Conservation (phyloP, 495 filamentous ascomycete genomes). For the Talaromyces ruber region DNA sequence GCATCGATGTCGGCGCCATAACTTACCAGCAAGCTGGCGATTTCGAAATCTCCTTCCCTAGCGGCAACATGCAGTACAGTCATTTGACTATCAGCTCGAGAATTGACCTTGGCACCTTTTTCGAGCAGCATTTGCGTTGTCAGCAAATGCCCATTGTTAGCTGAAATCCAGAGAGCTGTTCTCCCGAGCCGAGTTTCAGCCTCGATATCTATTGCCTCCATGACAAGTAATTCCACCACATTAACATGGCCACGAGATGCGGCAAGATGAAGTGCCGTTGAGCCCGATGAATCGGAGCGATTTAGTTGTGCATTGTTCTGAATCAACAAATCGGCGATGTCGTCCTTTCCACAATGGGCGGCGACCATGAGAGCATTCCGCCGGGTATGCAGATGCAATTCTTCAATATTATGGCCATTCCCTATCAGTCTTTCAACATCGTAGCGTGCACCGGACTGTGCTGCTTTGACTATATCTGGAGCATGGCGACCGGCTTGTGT, state of each 20-base stretch:
- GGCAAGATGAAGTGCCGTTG: constrained; percentile 36
- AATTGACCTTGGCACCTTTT: constrained; percentile 11
- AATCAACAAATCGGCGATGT: constrained; percentile 32
- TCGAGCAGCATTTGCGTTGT: constrained; percentile 13
- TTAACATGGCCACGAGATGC: constrained; percentile 30
- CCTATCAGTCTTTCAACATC: constrained; percentile 34
- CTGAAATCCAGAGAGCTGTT: constrained; percentile 6
- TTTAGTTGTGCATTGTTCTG: constrained; percentile 26
- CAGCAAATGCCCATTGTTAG: constrained; percentile 16
- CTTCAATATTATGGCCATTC: constrained; percentile 28
- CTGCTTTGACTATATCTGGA: constrained; percentile 30
- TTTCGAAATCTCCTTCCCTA: constrained; percentile 23
- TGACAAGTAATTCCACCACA: constrained; percentile 26
- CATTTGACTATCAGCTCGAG: constrained; percentile 26
- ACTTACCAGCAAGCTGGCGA: constrained; percentile 22
- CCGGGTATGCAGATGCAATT: constrained; percentile 23
- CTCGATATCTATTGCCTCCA: constrained; percentile 23
- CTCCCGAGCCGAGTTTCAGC: constrained; percentile 24
- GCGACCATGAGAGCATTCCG: constrained; percentile 37
- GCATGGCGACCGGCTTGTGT: constrained; percentile 21
- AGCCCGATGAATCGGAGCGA: constrained; percentile 22
- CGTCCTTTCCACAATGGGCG: constrained; percentile 37
- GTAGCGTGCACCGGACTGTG: constrained; percentile 27
- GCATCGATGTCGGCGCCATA: constrained; percentile 32
- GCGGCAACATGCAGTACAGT: constrained; percentile 33